Conservation (phyloP, 257 asterid genomes). For the Solanum tarijense region DNA sequence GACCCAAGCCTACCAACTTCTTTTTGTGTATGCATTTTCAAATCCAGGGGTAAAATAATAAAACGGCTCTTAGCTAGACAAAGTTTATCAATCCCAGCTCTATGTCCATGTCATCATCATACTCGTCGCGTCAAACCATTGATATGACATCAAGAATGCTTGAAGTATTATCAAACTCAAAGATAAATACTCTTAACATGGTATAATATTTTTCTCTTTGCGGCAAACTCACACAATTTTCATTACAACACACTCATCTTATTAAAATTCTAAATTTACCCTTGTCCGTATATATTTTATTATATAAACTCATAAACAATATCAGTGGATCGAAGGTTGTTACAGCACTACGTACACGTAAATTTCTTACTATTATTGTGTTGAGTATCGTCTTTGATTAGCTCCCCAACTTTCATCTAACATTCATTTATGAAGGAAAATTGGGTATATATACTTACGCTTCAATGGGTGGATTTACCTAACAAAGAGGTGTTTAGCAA, state of each 20-base stretch:
- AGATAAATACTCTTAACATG: neutral
- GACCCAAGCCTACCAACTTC: neutral
- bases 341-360: neutral
- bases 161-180: too few species aligned
- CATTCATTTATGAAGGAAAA: neutral
- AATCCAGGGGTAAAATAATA: neutral
- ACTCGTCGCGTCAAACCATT: neutral
- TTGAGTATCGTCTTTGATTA: neutral
- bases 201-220: neutral
- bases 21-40: neutral
- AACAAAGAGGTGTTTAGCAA: neutral
- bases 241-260: neutral
- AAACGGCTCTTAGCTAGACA: neutral
- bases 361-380: neutral
- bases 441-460: neutral
- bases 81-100: neutral
- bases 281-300: too few species aligned
- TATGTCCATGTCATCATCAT: neutral
- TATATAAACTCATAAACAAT: too few species aligned
- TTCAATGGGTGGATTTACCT: neutral
- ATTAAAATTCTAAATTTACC: fast-evolving
- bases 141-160: too few species aligned
- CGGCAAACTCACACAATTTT: too few species aligned
- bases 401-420: neutral
- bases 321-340: neutral